Conservation (phyloP, 306 rosid species). For the Vicia villosa region DNA sequence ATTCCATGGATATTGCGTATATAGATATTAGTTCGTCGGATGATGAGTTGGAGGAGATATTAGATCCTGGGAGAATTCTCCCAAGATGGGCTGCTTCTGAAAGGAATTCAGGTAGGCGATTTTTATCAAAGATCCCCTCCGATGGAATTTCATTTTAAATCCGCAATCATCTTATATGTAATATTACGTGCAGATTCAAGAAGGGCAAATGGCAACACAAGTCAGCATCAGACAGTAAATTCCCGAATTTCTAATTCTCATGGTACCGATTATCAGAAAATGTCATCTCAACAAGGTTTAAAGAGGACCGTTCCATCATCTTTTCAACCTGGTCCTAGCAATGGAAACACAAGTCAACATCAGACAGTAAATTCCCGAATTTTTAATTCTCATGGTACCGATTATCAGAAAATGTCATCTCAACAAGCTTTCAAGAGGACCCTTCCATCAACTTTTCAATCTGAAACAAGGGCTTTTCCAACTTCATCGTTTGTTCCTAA, state of each 20-base stretch:
- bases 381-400: constrained; percentile 45
- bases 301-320: constrained; percentile 66
- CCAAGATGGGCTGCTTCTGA: constrained; percentile 61
- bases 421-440: constrained; percentile 71
- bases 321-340: constrained; percentile 47
- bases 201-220: constrained; percentile 52
- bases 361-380: constrained; percentile 48
- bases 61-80: constrained; percentile 54
- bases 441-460: constrained; percentile 55
- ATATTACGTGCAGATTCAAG: constrained; percentile 57
- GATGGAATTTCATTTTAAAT: constrained; percentile 24
- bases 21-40: constrained; percentile 82
- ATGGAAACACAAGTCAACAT: constrained; percentile 52
- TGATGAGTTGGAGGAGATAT: constrained; percentile 70
- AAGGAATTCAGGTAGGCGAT: constrained; percentile 54
- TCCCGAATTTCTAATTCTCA: constrained; percentile 44
- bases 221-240: constrained; percentile 48
- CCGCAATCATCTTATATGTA: constrained; percentile 6
- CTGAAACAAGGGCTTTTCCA: constrained; percentile 54
- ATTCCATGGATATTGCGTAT: constrained; percentile 44
- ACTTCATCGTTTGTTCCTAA: constrained; percentile 46
- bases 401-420: constrained; percentile 62
- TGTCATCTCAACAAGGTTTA: constrained; percentile 68
- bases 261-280: constrained; percentile 52
- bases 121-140: constrained; percentile 16